Base-by-base conservation (phyloP, 768 basidiomycete genomes). In the Psilocybe cyanescens region DNA sequence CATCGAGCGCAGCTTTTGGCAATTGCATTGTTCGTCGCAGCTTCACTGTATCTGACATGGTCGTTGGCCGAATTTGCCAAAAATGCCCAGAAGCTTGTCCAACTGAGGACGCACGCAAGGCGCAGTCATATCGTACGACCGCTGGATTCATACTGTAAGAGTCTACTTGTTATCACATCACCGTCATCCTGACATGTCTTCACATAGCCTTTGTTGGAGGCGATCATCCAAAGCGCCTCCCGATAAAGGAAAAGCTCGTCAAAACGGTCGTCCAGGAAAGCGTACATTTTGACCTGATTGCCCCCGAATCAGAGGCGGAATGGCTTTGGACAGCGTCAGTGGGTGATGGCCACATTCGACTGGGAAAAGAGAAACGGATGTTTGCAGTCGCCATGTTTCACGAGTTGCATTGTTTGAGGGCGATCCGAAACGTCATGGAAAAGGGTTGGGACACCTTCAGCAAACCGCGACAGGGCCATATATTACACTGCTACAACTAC, bases 401-500 rank as follows among this genome's bases (percentile, higher is more conserved):
- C 67, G 76, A 84, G 61, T 74, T 81, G 16, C 83, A 84, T 62
- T 84, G 82, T 56, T 65, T 84, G 12, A 68, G 74, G 12, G 60
- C 69, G 8, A 70, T 78, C 49, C 70, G 73, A 16, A 62, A 67
- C 7, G 68, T 68, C 6, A 66, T 76, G 16, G 71, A 66, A 11
- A 68, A 69, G 55, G 69, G 69, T 8, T 70, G 70, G 69, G 57
- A 62, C 8, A 63, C 30, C 17, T 62, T 72, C 31, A 63, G 59
- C 16, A 58, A 61, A 19, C 62, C 55, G 17, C 63, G 72, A 11
- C 64, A 67, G 44, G 57, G 63, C 30, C 77, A 79, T 58, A 67
- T 76, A 7, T 64, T 74, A 46, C 84, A 83, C 64, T 85, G 83
- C 65, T 69, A 81, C 56, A 81, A 82, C 54, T 84, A 83, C 66